Percentiles rank a stretch among this genome's conserved stretches.
Evolutionary conservation across 352 stramenopile species (phyloP).

Genomic region (Phytopythium oedochilum): DNA sequence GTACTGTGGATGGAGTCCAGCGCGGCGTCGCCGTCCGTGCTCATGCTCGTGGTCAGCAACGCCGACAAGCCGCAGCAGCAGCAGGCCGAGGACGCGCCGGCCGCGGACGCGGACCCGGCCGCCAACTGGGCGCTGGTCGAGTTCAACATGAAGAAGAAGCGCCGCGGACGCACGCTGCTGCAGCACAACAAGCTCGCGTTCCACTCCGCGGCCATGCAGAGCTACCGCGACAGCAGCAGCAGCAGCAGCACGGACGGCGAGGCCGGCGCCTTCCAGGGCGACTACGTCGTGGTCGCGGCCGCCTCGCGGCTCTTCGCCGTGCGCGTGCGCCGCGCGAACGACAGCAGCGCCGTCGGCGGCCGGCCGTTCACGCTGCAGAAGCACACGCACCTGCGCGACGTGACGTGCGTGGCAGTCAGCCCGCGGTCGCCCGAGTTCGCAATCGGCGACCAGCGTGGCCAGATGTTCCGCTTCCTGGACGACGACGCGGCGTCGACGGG

Average conservation of each 20-base stretch:
- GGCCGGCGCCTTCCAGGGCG: conserved; percentile 18
- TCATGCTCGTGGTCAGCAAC: conserved; percentile 49
- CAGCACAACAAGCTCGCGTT: conserved; percentile 45
- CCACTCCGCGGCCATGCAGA: conserved; percentile 46
- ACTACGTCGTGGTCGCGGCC: conserved; percentile 49
- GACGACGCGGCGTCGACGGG: not conserved
- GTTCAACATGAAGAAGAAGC: conserved; percentile 75
- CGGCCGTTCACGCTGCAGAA: conserved; percentile 32
- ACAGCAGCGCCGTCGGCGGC: conserved; percentile 15
- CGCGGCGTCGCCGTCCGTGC: conserved; percentile 40
- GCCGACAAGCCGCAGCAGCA: conserved; percentile 9
- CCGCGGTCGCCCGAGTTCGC: conserved; percentile 48
- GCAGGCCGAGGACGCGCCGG: not conserved
- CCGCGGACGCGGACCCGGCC: conserved; percentile 7
- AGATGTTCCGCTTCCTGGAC: conserved; percentile 55
- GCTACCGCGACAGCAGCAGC: conserved; percentile 21
- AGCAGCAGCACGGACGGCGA: not conserved
- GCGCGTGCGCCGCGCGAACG: conserved; percentile 19
- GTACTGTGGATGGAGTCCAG: conserved; percentile 75
- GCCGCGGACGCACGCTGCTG: conserved; percentile 34
- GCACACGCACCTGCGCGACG: conserved; percentile 37
- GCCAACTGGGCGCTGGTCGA: conserved; percentile 50
- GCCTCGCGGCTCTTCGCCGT: conserved; percentile 33
- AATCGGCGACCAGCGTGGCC: conserved; percentile 54
- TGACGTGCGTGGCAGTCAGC: conserved; percentile 61